Conservation (phyloP, 495 filamentous ascomycete genomes). For the Massariosphaeria phaeospora region DNA sequence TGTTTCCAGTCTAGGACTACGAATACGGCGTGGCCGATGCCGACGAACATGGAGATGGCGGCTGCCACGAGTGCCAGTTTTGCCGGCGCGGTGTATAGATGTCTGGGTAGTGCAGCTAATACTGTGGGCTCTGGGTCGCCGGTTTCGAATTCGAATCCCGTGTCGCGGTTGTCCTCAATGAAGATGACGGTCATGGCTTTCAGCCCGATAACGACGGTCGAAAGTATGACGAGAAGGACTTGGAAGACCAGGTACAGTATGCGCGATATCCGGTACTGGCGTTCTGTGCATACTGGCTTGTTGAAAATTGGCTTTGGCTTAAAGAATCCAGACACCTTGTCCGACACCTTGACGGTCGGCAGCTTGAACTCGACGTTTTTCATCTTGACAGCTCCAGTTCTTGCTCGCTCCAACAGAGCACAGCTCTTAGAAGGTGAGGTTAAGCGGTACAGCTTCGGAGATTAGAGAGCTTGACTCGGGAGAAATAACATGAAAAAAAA, state of each 20-base stretch:
- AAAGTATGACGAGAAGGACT: neutral
- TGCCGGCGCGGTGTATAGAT: conserved; percentile 12
- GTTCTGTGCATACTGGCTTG: conserved; percentile 14
- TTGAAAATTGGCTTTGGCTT: conserved; percentile 29
- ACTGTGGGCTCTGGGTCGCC: conserved; percentile 11
- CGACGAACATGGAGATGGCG: conserved; percentile 5
- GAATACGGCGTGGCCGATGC: conserved; percentile 4
- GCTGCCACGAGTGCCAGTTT: conserved; percentile 17
- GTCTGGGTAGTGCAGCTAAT: conserved; percentile 17
- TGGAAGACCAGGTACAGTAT: conserved; percentile 8
- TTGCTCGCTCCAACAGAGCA: neutral
- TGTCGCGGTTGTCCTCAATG: conserved; percentile 23
- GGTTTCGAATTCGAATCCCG: conserved; percentile 22
- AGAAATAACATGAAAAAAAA: too few relatives aligned
- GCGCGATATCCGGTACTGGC: conserved; percentile 6
- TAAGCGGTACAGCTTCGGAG: too few relatives aligned
- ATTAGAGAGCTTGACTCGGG: too few relatives aligned
- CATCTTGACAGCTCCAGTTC: neutral
- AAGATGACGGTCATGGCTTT: conserved; percentile 26
- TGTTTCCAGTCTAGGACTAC: conserved; percentile 18
- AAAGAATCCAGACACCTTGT: neutral
- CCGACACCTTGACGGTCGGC: conserved; percentile 6
- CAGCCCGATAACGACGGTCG: conserved; percentile 11
- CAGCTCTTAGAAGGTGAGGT: too few relatives aligned
- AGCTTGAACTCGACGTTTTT: conserved; percentile 19